phyloP scores from a whole-genome alignment of 2,329 filamentous ascomycete species.

The Xylogone sp. region DNA sequence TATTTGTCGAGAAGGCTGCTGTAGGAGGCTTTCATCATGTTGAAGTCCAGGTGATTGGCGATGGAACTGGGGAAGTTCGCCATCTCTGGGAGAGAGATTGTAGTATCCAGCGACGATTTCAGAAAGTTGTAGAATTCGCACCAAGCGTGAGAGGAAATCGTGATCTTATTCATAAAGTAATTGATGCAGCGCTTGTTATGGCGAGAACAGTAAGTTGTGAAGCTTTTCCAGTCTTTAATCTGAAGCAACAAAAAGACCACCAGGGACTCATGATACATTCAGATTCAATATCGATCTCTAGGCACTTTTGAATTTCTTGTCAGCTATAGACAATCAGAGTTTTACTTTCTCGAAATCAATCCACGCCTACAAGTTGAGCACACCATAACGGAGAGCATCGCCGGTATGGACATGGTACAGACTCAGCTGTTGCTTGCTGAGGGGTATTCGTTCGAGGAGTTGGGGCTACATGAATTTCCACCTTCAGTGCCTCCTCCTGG shows the following conservation, averaged over 20 bases:
- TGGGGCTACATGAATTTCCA: slow-evolving; percentile 32
- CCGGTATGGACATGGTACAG: slow-evolving; percentile 16
- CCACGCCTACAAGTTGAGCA: slow-evolving; percentile 19
- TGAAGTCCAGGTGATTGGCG: slow-evolving; percentile 66
- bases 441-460: slow-evolving; percentile 17
- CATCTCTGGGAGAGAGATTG: slow-evolving; percentile 64
- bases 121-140: slow-evolving; percentile 70
- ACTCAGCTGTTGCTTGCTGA: slow-evolving; percentile 28
- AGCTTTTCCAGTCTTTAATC: no score
- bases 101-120: slow-evolving; percentile 62
- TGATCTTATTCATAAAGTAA: no score
- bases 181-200: slow-evolving; percentile 42
- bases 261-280: no score
- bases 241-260: no score
- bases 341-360: slow-evolving; percentile 19
- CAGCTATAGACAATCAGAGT: slow-evolving; percentile 51
- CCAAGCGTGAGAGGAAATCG: no score
- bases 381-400: slow-evolving; percentile 15
- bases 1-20: slow-evolving; percentile 58
- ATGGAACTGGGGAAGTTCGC: slow-evolving; percentile 53
- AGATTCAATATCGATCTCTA: no score
- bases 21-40: slow-evolving; percentile 57
- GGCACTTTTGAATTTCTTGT: slow-evolving; percentile 61
- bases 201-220: no score
- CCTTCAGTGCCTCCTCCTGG: background rate